These are phyloP conservation scores for Zanthoxylum bungeanum DNA, from an alignment of 345 rosid genomes.

Conservation along the genomic window DNA sequence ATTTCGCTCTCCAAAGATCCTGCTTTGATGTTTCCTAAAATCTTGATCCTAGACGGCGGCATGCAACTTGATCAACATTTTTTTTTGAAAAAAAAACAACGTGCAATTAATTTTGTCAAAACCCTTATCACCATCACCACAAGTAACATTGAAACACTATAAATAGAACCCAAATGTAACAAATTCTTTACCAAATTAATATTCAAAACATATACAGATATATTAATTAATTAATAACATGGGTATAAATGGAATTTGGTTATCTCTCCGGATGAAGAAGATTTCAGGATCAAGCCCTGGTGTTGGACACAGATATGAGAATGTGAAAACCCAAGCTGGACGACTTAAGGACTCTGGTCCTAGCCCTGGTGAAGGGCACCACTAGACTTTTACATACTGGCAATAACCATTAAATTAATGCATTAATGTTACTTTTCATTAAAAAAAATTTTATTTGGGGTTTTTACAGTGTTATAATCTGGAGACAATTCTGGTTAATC, in stretches of 20 bases:
- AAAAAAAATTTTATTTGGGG: too few relatives aligned
- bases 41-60: constrained; percentile 20
- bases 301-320: constrained; percentile 18
- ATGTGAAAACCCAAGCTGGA: background rate
- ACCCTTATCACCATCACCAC: background rate
- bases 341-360: constrained; percentile 33
- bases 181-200: background rate
- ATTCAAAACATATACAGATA: background rate
- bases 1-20: constrained; percentile 15
- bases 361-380: constrained; percentile 51
- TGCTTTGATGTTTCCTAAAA: constrained; percentile 5
- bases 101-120: constrained; percentile 1
- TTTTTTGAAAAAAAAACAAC: constrained; percentile 12
- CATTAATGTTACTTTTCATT: too few relatives aligned
- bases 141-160: background rate
- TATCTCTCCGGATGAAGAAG: constrained; percentile 10
- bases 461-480: too few relatives aligned
- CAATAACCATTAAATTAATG: constrained; percentile 16
- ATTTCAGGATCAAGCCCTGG: constrained; percentile 43
- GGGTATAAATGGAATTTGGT: constrained; percentile 3
- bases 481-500: too few relatives aligned
- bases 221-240: background rate
- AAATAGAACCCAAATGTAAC: background rate
- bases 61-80: constrained; percentile 2
- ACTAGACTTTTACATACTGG: background rate